Percentiles rank a stretch among this genome's conserved stretches.
Evolutionary conservation across 768 basidiomycete species (phyloP).

Genomic region (Pluteus cervinus): DNA sequence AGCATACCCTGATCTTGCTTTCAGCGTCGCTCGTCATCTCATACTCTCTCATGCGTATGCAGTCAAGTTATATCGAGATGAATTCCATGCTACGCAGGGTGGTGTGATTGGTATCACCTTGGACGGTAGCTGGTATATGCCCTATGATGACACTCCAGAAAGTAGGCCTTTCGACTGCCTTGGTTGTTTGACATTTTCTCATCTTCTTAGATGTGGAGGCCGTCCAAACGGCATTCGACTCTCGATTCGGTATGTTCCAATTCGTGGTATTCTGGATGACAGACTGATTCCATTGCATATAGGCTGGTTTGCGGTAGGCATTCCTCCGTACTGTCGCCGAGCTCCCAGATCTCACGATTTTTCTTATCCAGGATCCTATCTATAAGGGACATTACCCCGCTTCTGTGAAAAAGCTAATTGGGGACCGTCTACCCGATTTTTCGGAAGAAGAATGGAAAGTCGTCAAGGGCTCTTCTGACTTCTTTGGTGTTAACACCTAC

Average conservation of each 20-base stretch:
- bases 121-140: slow-evolving; percentile 72
- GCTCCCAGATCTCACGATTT: neutral
- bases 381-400: slow-evolving; percentile 68
- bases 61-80: slow-evolving; percentile 58
- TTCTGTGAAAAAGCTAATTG: slow-evolving; percentile 49
- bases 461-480: slow-evolving; percentile 62
- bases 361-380: slow-evolving; percentile 46
- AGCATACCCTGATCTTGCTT: slow-evolving; percentile 8
- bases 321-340: neutral
- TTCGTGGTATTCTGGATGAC: neutral
- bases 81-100: slow-evolving; percentile 56
- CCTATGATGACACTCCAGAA: slow-evolving; percentile 61
- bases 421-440: slow-evolving; percentile 52
- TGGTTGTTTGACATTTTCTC: too few species aligned
- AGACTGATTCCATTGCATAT: slow-evolving; percentile 31
- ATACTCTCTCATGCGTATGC: slow-evolving; percentile 67
- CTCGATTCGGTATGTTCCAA: neutral
- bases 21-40: slow-evolving; percentile 59
- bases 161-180: too few species aligned
- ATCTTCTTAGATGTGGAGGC: too few species aligned
- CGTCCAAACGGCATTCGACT: too few species aligned
- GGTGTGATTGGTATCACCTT: slow-evolving; percentile 77
- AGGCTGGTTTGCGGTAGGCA: slow-evolving; percentile 57
- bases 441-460: slow-evolving; percentile 49
- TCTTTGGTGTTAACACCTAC: slow-evolving; percentile 72